Percentiles rank a stretch among this genome's conserved stretches.
These are phyloP conservation scores for Cercospora sesami DNA, from an alignment of 2,329 filamentous ascomycete species.

Conservation along the genomic window DNA sequence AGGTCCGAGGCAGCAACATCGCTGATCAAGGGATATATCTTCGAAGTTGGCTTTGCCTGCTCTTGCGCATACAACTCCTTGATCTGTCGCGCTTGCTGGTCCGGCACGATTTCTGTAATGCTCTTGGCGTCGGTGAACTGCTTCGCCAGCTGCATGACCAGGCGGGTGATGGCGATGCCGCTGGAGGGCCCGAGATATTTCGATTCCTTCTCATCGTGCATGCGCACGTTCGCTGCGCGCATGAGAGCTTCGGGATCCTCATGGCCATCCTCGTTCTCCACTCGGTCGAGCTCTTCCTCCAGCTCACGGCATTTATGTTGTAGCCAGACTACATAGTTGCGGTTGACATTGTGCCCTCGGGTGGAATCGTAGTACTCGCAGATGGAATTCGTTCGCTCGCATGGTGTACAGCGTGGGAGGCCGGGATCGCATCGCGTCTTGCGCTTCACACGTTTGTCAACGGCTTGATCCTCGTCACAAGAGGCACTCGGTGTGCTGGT, in stretches of 20 bases:
- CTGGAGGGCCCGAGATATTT: conserved; percentile 92
- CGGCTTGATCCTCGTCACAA: conserved; percentile 1
- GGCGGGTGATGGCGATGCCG: conserved; percentile 88
- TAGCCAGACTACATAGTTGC: conserved; percentile 88
- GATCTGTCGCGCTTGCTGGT: conserved; percentile 65
- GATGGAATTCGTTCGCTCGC: conserved; percentile 83
- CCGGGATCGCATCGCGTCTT: conserved; percentile 96
- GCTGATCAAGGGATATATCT: conserved; percentile 88
- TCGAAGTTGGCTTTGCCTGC: conserved; percentile 66
- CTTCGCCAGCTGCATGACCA: conserved; percentile 96
- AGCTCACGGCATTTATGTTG: conserved; percentile 82
- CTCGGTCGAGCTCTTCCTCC: conserved; percentile 75
- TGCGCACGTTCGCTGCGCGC: conserved; percentile 78
- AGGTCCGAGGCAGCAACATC: conserved; percentile 74
- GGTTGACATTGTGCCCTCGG: conserved; percentile 80
- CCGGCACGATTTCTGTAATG: conserved; percentile 88
- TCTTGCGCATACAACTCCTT: conserved; percentile 68
- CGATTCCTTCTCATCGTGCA: conserved; percentile 82
- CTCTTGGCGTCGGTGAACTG: conserved; percentile 86
- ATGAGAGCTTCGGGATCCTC: conserved; percentile 80
- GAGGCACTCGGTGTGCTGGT: not conserved
- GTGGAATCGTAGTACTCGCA: conserved; percentile 96
- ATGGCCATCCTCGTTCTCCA: conserved; percentile 73
- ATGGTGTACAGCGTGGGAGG: conserved; percentile 86
- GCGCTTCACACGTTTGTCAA: conserved; percentile 57